Evolutionary conservation across 495 filamentous ascomycete genomes (phyloP), one percentile per base, ranked within the genome.

Genomic region (Tuber borchii): DNA sequence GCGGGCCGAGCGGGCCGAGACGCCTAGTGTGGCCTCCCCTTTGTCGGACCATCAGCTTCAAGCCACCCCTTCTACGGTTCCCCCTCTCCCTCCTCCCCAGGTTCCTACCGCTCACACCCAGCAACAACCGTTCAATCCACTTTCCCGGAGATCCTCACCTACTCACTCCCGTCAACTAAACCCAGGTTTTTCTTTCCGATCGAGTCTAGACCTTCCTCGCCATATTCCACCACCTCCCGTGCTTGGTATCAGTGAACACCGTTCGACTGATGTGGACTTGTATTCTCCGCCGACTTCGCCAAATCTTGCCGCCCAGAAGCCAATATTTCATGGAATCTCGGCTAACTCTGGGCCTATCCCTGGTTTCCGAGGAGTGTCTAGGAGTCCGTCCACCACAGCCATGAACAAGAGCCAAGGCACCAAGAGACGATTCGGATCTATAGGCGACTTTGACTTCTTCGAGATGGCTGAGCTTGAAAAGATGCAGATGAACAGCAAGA

Each of bases 401-500:
- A 71, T 77, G 31, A 71, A 75, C 22, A 61, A 51, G 43, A 79
- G 70, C 17, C 76, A 82, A 34, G 71, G 80, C 19, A 74, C n/a
- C 56, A 82, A 82, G 44, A 75, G 80, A 26, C 71, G 80, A 22
- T 69, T 77, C 71, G 76, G 71, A 22, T 79, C 65, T 43, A 56
- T 79, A 26, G 71, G 73, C 1, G 80, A 82, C 44, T 82, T 82
- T 7, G 80, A 82, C 44, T 82, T 82, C 73, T 82, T 82, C 19
- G 80, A 82, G 37, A 71, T 82, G 34, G 72, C 80, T 26, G 80
- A 80, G 68, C 74, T 82, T 22, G 80, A 82, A 44, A 82, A 82
- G 71, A 76, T 82, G 56, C 76, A 79, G 40, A 37, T 81, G 40
- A 76, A 75, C 61, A 81, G 73, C 31, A 82, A 82, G 56, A 76